These are phyloP conservation scores for Suillus hirtellus DNA, from an alignment of 768 basidiomycete genomes.

Conservation along the genomic window DNA sequence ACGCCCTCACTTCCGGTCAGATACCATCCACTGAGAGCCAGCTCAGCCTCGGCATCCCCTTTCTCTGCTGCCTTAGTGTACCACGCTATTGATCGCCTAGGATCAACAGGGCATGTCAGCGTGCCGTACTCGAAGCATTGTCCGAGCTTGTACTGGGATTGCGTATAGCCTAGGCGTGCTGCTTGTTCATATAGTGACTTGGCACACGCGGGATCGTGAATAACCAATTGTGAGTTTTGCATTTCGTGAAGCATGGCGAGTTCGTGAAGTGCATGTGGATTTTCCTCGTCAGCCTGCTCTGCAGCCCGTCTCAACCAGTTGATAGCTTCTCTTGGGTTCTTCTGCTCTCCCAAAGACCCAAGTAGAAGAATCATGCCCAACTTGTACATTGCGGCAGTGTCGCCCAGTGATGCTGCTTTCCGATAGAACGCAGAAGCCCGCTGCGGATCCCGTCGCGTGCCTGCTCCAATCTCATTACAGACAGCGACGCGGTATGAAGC, in stretches of 20 bases:
- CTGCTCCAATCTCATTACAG: slow-evolving; percentile 98
- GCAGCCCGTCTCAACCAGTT: slow-evolving; percentile 95
- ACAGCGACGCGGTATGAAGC: slow-evolving; percentile 97
- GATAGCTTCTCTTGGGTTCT: slow-evolving; percentile 88
- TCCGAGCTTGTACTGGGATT: slow-evolving; percentile 93
- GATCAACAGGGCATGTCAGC: slow-evolving; percentile 89
- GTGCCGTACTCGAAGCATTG: slow-evolving; percentile 93
- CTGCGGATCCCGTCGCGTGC: slow-evolving; percentile 83
- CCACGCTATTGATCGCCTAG: slow-evolving; percentile 94
- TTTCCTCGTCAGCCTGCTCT: slow-evolving; percentile 96
- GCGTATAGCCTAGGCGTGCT: slow-evolving; percentile 90
- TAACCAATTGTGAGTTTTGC: slow-evolving; percentile 64
- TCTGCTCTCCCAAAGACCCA: slow-evolving; percentile 78
- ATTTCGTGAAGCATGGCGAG: slow-evolving; percentile 86
- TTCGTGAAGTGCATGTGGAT: slow-evolving; percentile 96
- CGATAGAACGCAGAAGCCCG: slow-evolving; percentile 95
- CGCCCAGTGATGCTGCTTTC: slow-evolving; percentile 93
- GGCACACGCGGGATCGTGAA: slow-evolving; percentile 79
- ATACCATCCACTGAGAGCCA: slow-evolving; percentile 98
- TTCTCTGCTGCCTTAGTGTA: slow-evolving; percentile 98
- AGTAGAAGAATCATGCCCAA: slow-evolving; percentile 97
- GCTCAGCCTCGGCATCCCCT: slow-evolving; percentile 91
- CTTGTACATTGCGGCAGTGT: slow-evolving; percentile 99
- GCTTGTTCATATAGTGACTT: slow-evolving; percentile 87
- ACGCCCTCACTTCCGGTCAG: slow-evolving; percentile 94